phyloP scores from a whole-genome alignment of 306 rosid species.

The Malus orientalis region DNA sequence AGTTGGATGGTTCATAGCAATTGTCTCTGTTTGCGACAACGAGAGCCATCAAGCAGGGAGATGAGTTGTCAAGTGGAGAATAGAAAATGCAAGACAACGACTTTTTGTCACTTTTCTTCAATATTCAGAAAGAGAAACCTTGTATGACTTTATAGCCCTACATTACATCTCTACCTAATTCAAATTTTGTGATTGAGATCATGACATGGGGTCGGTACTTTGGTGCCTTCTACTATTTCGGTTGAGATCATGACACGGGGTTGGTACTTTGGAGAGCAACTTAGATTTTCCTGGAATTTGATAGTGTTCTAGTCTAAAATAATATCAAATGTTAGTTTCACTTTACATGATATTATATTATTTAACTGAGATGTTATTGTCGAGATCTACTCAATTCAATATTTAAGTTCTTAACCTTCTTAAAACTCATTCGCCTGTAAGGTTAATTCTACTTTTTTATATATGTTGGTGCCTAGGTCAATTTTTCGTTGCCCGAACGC shows the following conservation, averaged over 20 bases:
- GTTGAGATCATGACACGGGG: too few species aligned
- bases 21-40: not conserved
- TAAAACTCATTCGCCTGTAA: too few species aligned
- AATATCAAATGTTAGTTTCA: too few species aligned
- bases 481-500: too few species aligned
- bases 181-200: not conserved
- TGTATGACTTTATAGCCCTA: not conserved
- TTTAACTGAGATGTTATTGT: too few species aligned
- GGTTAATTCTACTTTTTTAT: too few species aligned
- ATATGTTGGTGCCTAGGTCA: too few species aligned
- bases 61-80: not conserved
- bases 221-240: not conserved
- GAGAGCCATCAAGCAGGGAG: not conserved
- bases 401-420: too few species aligned
- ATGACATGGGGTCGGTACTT: too few species aligned
- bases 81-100: not conserved
- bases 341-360: too few species aligned
- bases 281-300: not conserved
- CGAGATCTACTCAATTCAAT: too few species aligned
- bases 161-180: not conserved
- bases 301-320: too few species aligned
- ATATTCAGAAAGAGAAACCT: not conserved
- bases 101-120: not conserved
- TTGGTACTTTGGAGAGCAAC: not conserved
- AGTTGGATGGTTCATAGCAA: not conserved